Evolutionary conservation across 2,329 filamentous ascomycete species (phyloP), one percentile per base, ranked within the genome.

Genomic region (Camillea tinctor): DNA sequence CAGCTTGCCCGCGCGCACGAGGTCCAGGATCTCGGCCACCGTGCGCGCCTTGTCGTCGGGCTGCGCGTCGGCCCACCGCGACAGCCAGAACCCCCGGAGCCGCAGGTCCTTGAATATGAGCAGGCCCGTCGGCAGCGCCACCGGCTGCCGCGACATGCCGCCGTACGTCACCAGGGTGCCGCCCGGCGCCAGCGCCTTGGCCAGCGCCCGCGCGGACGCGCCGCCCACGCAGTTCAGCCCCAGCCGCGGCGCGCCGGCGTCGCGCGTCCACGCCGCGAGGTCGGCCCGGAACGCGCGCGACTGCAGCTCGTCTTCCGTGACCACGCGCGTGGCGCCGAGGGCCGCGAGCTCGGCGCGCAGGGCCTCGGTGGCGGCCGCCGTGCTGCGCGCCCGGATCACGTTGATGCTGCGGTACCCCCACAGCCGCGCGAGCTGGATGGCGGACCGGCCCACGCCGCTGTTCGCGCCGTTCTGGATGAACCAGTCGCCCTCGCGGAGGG

Each of bases 401-500:
- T 97, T 98, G 75, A 99, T 90, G 72, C 90, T 96, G 71, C 92
- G 89, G 70, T 95, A 84, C 0, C 94, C 94, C 94, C 93, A 98
- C 56, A 92, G 82, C 68, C 79, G 83, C 1, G 86, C 94, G 1
- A 99, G 81, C 77, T 99, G 95, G 65, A 98, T 95, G 11, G 92
- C 94, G 2, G 93, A 91, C 48, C 95, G 82, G 1, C 95, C 95
- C 17, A 99, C 95, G 11, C 93, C 95, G 50, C 88, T 92, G 76
- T 99, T 99, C 48, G 94, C 95, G 7, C 94, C 95, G 74, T 99
- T 99, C 77, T 99, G 95, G 52, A 99, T 88, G 72, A 97, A 92
- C 93, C 94, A 99, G 59, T 96, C 89, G 57, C 93, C 91, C n/a
- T 87, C 84, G 58, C 78, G 79, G 54, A 83, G 66, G 1, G 76